These are phyloP conservation scores for Tripterygium wilfordii DNA, from an alignment of 177 flowering plant species.

Conservation along the genomic window DNA sequence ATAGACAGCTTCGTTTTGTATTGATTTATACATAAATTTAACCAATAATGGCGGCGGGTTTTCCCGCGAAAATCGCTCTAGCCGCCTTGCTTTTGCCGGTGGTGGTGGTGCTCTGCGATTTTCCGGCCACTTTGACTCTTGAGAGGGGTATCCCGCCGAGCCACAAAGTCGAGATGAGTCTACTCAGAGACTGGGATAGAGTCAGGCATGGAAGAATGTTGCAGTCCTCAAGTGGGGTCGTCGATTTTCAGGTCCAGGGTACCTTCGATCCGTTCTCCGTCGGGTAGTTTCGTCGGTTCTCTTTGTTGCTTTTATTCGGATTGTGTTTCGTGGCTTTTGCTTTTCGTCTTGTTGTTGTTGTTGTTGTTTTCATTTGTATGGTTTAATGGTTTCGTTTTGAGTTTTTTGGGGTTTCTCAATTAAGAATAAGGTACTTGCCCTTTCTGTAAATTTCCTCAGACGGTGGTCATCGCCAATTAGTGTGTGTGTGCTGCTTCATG, in stretches of 20 bases:
- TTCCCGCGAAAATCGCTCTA: constrained; percentile 17
- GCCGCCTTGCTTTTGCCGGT: constrained; percentile 19
- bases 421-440: too few species aligned
- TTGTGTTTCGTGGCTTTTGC: constrained; percentile 3
- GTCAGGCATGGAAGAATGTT: constrained; percentile 66
- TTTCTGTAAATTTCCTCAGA: too few species aligned
- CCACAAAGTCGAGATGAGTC: constrained; percentile 36
- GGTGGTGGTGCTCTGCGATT: constrained; percentile 18
- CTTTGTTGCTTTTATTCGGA: neutral
- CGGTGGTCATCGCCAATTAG: too few species aligned
- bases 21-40: too few species aligned
- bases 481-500: too few species aligned
- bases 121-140: constrained; percentile 47
- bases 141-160: constrained; percentile 64
- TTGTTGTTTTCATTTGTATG: too few species aligned
- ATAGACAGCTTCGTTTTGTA: too few species aligned
- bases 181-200: constrained; percentile 54
- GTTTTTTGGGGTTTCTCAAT: too few species aligned
- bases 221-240: constrained; percentile 66
- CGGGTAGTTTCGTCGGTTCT: constrained; percentile 64
- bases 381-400: too few species aligned
- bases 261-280: constrained; percentile 68
- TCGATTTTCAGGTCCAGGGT: constrained; percentile 80
- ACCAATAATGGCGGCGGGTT: constrained; percentile 24
- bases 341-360: too few species aligned